Base-by-base conservation (phyloP, 352 stramenopile genomes). In the Pythium phragmitis region DNA sequence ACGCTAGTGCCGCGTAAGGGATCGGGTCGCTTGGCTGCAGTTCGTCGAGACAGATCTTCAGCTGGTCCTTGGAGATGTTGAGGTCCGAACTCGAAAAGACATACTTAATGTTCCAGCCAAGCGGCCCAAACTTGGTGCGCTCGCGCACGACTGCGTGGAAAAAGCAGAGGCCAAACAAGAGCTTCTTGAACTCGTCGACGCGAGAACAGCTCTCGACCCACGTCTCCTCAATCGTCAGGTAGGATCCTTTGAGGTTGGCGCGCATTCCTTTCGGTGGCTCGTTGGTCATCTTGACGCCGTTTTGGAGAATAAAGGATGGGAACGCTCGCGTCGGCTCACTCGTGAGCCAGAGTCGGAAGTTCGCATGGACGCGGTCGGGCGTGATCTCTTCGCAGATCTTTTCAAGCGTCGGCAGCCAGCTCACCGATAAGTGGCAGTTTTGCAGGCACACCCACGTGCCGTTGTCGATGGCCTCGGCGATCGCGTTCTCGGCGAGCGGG, bases 241-340 rank as follows among this genome's bases (percentile, higher is more conserved):
- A 98, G n/a, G 87, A 94, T 6, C 89, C 91, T 53, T 97, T 93
- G 11, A 98, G 63, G 70, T 98, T 98, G 9, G 92, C 91, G 17
- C 94, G 81, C 86, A 98, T 95, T 8, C 96, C 95, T 52, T 97
- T 97, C 0, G 96, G 92, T 7, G 96, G 94, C 53, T 98, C 96
- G 50, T 97, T 97, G 19, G 94, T 98, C 87, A 98, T 98, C 74
- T 98, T 98, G 54, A 97, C 85, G 14, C 89, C 88, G 49, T 96
- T 93, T 50, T 96, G 93, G 13, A 98, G 77, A 37, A 98, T 96
- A 52, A 91, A 98, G 1, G 93, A 94, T 42, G 96, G 96, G 67
- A 98, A 98, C 12, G 92, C 79, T 0, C 79, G 75, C n/a, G 88
- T 97, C 17, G 96, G 96, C 61, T 98, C 88, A 36, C 89, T 97